A percentile compares a stretch with the other conserved stretches of the same genome.
phyloP scores from a whole-genome alignment of 345 rosid species.

The Theobroma cacao region DNA sequence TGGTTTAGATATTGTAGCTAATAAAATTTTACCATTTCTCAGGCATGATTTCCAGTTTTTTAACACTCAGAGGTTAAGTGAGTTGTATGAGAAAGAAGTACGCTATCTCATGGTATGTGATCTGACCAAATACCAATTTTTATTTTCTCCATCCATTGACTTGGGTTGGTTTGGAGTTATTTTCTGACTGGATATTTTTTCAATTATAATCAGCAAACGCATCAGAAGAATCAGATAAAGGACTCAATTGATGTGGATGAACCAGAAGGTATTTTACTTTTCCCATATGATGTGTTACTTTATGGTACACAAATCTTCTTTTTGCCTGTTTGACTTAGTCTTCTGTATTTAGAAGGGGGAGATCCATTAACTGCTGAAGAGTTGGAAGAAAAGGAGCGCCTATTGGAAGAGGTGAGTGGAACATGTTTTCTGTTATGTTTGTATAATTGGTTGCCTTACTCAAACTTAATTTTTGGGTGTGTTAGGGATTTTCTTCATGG shows the following conservation, averaged over 20 bases:
- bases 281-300: background rate
- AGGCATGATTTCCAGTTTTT: slow-evolving; percentile 99
- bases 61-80: slow-evolving; percentile 90
- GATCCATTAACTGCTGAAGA: slow-evolving; percentile 97
- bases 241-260: slow-evolving; percentile 95
- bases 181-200: background rate
- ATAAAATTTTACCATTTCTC: slow-evolving; percentile 21
- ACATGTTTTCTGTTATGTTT: slow-evolving; percentile 12
- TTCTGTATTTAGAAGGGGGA: slow-evolving; percentile 52
- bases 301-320: slow-evolving; percentile 3
- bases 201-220: slow-evolving; percentile 67
- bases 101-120: slow-evolving; percentile 85
- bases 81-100: slow-evolving; percentile 97
- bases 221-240: slow-evolving; percentile 94
- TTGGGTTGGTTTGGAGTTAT: background rate
- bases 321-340: slow-evolving; percentile 19
- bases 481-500: slow-evolving; percentile 96
- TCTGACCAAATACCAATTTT: slow-evolving; percentile 4
- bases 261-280: slow-evolving; percentile 68
- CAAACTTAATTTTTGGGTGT: slow-evolving; percentile 10
- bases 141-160: slow-evolving; percentile 1
- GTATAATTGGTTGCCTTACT: slow-evolving; percentile 13
- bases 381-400: slow-evolving; percentile 87
- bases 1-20: slow-evolving; percentile 11
- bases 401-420: slow-evolving; percentile 77